Evolutionary conservation across 179 eudicot genomes (phyloP).

Genomic region (Silene noctiflora): DNA sequence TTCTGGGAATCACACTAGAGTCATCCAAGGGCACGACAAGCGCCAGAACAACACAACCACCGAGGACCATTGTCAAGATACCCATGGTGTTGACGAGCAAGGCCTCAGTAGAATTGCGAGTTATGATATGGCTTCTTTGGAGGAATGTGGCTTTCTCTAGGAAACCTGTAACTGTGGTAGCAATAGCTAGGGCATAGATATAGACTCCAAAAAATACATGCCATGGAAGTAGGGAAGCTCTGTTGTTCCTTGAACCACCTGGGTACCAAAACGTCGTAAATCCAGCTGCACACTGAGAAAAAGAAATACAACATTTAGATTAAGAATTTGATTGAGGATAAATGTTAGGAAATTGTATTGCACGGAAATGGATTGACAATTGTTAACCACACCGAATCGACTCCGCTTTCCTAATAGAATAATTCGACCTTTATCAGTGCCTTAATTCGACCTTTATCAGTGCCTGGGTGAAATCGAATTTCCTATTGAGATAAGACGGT

Average conservation of each 20-base stretch:
- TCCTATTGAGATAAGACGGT: too few relatives aligned
- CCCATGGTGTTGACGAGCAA: conserved; percentile 69
- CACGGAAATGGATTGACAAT: too few relatives aligned
- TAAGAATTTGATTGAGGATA: background rate
- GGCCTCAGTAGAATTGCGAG: conserved; percentile 79
- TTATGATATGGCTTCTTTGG: conserved; percentile 55
- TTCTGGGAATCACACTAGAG: conserved; percentile 48
- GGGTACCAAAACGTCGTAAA: conserved; percentile 89
- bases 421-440: too few relatives aligned
- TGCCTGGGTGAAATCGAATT: too few relatives aligned
- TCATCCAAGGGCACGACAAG: conserved; percentile 55
- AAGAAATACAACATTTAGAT: background rate
- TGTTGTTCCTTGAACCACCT: conserved; percentile 74
- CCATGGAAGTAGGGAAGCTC: conserved; percentile 71
- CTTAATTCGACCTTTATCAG: too few relatives aligned
- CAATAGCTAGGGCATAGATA: conserved; percentile 82
- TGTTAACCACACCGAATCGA: too few relatives aligned
- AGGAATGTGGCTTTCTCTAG: conserved; percentile 89
- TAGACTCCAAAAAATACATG: conserved; percentile 77
- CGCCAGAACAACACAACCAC: conserved; percentile 75
- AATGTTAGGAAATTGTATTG: too few relatives aligned
- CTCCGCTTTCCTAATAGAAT: too few relatives aligned
- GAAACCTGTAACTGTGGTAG: conserved; percentile 67
- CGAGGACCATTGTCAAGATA: conserved; percentile 60
- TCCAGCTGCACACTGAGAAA: conserved; percentile 78